Evolutionary conservation across 495 filamentous ascomycete species (phyloP).

Genomic region (Venustampulla echinocandica): DNA sequence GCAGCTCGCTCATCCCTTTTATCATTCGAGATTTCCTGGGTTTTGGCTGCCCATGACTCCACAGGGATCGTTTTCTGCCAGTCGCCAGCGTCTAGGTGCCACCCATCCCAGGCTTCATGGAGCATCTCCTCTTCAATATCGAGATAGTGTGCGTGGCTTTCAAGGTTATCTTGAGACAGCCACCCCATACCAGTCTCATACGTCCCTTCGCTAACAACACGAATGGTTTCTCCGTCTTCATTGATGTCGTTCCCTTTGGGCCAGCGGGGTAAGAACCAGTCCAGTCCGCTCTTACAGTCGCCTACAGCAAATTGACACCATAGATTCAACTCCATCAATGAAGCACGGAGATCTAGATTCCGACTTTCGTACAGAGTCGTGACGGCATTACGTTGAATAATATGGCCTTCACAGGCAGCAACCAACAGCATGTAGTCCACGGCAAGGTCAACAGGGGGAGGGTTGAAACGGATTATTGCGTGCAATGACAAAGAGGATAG

Average conservation of each 20-base stretch:
- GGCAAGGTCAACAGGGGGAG: slow-evolving; percentile 58
- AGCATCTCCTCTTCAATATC: slow-evolving; percentile 44
- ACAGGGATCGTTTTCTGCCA: slow-evolving; percentile 29
- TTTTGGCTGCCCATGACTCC: slow-evolving; percentile 12
- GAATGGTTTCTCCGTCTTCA: slow-evolving; percentile 50
- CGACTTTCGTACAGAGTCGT: slow-evolving; percentile 59
- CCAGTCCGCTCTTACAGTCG: slow-evolving; percentile 76
- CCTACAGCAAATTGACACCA: slow-evolving; percentile 96
- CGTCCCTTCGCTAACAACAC: slow-evolving; percentile 78
- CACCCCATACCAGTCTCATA: slow-evolving; percentile 73
- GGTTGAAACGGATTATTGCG: slow-evolving; percentile 74
- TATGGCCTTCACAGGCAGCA: slow-evolving; percentile 86
- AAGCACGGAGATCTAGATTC: slow-evolving; percentile 63
- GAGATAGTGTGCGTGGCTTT: slow-evolving; percentile 15
- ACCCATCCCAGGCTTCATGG: slow-evolving; percentile 45
- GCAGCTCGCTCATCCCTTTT: slow-evolving; percentile 6
- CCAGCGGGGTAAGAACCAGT: slow-evolving; percentile 79
- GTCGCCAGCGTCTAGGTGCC: slow-evolving; percentile 44
- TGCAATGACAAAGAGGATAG: slow-evolving; percentile 61
- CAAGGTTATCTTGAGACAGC: slow-evolving; percentile 46
- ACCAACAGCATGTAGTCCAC: slow-evolving; percentile 75
- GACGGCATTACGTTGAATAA: slow-evolving; percentile 59
- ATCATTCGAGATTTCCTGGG: not conserved
- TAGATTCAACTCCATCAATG: slow-evolving; percentile 82
- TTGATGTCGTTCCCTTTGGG: slow-evolving; percentile 62